Base-by-base conservation (phyloP, 495 filamentous ascomycete genomes). In the Aspergillus egyptiacus region DNA sequence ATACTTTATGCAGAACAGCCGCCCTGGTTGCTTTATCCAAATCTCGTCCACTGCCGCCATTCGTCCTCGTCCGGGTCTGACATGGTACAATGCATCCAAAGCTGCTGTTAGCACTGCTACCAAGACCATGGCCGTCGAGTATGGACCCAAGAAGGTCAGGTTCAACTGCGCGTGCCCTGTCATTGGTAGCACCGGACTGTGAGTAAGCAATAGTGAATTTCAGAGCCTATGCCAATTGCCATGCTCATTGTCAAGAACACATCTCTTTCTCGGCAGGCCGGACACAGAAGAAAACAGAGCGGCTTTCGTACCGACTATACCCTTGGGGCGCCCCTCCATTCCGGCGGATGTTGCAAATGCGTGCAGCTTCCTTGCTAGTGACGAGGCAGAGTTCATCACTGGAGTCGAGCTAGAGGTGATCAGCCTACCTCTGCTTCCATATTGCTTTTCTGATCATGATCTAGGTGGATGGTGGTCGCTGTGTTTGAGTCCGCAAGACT, bases 31-130 rank as follows among this genome's bases (percentile, higher is more conserved):
- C n/a, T 78, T 83, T 32, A 77, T 85, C 42, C 78, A 84, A 51
- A 74, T 83, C 38, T 75, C 78, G 1, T 77, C 71, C 13, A 79
- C 79, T 11, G 80, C 75, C 5, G 76, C 75, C 7, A 71, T 74
- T 1, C 67, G 81, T 34, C 80, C 80, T 3, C 70, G 80, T n/a
- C 78, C 79, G 7, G 73, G 77, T 4, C 61, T 84, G 30, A 77
- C 79, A 6, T 83, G 80, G 80, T 84, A 84, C 54, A 83, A 83
- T 56, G 74, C 76, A 13, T 77, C 71, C 11, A 84, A 84, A 54
- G 79, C 71, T 5, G 79, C 81, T 14, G 74, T 82, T 10, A 64
- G 68, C 31, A 83, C 75, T 55, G 73, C 73, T 30, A 78, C 71
- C 6, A 76, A 83, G 71, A 67, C 76, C 5, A 70, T 85, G 57